These are phyloP conservation scores for Malus sieversii DNA, from an alignment of 306 rosid species.

Conservation along the genomic window DNA sequence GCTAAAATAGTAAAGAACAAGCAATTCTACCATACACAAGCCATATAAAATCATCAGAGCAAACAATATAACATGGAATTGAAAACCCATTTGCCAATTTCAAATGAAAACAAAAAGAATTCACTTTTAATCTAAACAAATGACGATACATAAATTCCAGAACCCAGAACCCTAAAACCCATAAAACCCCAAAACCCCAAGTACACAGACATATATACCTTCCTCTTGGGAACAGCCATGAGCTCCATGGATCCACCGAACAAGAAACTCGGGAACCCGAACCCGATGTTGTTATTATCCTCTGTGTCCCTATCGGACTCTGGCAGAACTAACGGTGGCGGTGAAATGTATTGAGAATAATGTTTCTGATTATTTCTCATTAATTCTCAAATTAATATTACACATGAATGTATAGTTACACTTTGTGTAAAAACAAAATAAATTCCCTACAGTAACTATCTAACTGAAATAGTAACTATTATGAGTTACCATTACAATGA, in stretches of 20 bases:
- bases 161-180: not conserved
- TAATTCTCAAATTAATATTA: no score
- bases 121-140: not conserved
- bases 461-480: no score
- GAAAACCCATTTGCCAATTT: not conserved
- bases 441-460: no score
- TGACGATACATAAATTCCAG: not conserved
- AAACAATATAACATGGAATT: not conserved
- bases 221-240: constrained; percentile 80
- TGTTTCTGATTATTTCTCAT: no score
- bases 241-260: constrained; percentile 72
- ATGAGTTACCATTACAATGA: no score
- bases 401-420: no score
- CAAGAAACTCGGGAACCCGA: constrained; percentile 39
- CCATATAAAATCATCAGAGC: not conserved
- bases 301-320: constrained; percentile 23
- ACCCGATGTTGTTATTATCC: not conserved
- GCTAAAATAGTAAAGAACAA: no score
- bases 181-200: not conserved
- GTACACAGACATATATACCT: constrained; percentile 20
- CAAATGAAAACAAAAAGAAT: not conserved
- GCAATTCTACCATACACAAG: not conserved
- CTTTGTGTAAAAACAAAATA: no score
- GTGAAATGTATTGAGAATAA: not conserved
- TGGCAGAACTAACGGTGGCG: constrained; percentile 39